Base-by-base conservation (phyloP, 1,284 basidiomycete genomes). In the Leccinum fuscescens region DNA sequence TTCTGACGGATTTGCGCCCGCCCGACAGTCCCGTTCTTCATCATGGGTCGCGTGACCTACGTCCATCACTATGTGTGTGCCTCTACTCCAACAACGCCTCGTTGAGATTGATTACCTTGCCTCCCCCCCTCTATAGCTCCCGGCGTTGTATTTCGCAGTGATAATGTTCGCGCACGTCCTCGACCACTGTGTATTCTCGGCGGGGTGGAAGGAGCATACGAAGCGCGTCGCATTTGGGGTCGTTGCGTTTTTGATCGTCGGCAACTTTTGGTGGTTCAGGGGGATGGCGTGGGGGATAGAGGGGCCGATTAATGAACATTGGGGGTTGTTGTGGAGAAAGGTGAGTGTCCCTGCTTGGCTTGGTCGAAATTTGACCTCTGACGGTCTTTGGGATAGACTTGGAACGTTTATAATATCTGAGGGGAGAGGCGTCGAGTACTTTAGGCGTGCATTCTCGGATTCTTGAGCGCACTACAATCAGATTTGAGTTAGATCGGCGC, bases 31-130 rank as follows among this genome's bases (percentile, higher is more conserved):
- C 96, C 96, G 0, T 98, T 97, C 86, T 79, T 98, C 67, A 87
- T 97, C 77, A 97, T 98, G 95, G 94, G 93, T 31, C 90, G 95
- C 66, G 92, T 94, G 2, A 95, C 93, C 46, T 95, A 95, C 66
- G 77, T 95, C 12, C 93, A 95, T 73, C 93, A 95, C 79, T 94
- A 93, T 70, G 88, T 91, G 66, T 59, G 88, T 79, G 24, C 24
- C 35, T 29, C 35, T 22, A 55, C 27, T 24, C 46, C 17, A 27
- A 46, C 3, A 51, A 4, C 55, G 7, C 46, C 24, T 60, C 2
- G 1, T 33, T 66, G 57, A 67, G 8, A 4, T 17, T 6, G 44
- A 46, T 22, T 46, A 20, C 20, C 44, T 46, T 46, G 44, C 11
- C 20, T 4, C 6, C 35, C 7, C 9, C 15, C n/a, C n/a, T 15